Evolutionary conservation across 306 rosid genomes (phyloP).

Genomic region (Gastrolobium bilobum): DNA sequence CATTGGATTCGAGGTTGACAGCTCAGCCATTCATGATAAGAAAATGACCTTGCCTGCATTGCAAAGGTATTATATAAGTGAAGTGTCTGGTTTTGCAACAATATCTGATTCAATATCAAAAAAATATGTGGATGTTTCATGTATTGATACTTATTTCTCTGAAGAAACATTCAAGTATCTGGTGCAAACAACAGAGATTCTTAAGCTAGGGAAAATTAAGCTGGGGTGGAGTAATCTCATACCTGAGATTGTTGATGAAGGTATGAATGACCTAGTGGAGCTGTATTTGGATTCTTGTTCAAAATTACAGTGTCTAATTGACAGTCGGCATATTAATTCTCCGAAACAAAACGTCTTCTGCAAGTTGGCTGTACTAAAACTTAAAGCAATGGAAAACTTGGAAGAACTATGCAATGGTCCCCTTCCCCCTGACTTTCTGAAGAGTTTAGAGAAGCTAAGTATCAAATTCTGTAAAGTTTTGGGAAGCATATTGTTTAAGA

Average conservation of each 20-base stretch:
- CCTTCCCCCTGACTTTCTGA: neutral
- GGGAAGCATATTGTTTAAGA: neutral
- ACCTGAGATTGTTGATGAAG: constrained; percentile 21
- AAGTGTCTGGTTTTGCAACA: neutral
- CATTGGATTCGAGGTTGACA: no score
- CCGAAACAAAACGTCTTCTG: neutral
- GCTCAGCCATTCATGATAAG: no score
- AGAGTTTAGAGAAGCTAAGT: neutral
- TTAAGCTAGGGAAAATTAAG: neutral
- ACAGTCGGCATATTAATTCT: neutral
- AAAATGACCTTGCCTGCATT: neutral
- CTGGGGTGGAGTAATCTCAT: neutral
- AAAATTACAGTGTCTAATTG: neutral
- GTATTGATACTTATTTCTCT: neutral
- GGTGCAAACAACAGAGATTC: neutral
- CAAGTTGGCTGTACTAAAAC: neutral
- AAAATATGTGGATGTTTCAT: neutral
- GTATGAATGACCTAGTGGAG: neutral
- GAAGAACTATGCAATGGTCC: neutral
- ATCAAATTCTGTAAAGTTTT: accelerated
- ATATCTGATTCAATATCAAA: neutral
- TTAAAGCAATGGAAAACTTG: neutral
- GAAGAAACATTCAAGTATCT: neutral
- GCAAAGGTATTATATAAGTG: constrained; percentile 2
- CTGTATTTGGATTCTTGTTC: accelerated